Base-by-base conservation (phyloP, 148 eudicot genomes). In the Drosera capensis region DNA sequence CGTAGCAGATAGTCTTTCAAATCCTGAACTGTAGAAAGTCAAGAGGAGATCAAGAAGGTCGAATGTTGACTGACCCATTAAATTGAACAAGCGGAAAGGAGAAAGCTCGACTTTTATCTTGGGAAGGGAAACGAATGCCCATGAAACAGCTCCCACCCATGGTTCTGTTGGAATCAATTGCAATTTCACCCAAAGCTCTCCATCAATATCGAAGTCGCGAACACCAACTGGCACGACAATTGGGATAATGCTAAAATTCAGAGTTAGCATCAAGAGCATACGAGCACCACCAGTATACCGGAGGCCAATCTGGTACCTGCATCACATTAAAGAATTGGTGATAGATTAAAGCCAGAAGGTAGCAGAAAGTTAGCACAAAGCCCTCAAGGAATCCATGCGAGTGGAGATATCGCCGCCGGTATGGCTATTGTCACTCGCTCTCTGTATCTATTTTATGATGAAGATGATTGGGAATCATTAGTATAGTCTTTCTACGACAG, bases 111-210 rank as follows among this genome's bases (percentile, higher is more conserved):
- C 77, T 43, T 77, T 75, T 58, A 84, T 71, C 70, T 88, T 88
- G 17, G 97, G 97, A 71, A 88, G 97, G 34, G 94, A 79, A 44
- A 80, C 97, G 62, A 88, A 88, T 39, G 97, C 97, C 97, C 97
- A 88, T 26, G 76, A 68, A 65, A 75, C 92, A 38, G 87, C 92
- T 59, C 94, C 97, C 43, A 88, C 94, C 86, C 86, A 88, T 13
- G 97, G 97, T 63, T 73, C 84, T 9, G 81, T 58, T 28, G 94
- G 97, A 62, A 88, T 83, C 43, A 88, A 51, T 34, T 82, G 65
- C 52, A 88, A 57, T 51, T 88, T 84, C 19, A 88, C 92, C 97
- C 97, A 88, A 43, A 88, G 86, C 68, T 83, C 97, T 43, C 97
- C 97, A 59, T 88, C 97, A 69, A 88, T 84, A 64, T 88, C 97